Evolutionary conservation across 352 stramenopile genomes (phyloP).

Genomic region (Phytophthora capsici): DNA sequence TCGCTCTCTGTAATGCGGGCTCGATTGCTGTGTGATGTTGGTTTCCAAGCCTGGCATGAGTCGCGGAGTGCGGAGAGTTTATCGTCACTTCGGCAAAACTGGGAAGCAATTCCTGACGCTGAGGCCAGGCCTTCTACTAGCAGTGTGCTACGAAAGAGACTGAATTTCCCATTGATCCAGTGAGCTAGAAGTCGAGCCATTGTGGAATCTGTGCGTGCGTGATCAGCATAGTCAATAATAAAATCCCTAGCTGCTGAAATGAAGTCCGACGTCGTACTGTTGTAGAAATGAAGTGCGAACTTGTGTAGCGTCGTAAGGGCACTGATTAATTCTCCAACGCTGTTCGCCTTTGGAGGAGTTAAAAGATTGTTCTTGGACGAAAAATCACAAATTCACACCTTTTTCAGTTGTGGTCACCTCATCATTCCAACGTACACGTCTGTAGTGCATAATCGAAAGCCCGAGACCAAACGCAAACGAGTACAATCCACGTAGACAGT

Average conservation of each 20-base stretch:
- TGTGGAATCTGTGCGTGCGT: neutral
- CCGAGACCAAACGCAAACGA: conserved; percentile 10
- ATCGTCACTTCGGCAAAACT: conserved; percentile 22
- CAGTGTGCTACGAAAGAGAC: conserved; percentile 3
- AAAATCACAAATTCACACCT: conserved; percentile 19
- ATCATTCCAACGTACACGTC: neutral
- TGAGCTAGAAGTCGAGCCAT: conserved; percentile 8
- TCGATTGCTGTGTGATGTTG: neutral
- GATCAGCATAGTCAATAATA: conserved; percentile 9
- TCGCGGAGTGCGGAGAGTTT: conserved; percentile 10
- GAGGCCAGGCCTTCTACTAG: neutral
- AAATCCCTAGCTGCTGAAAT: conserved; percentile 8
- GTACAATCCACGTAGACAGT: conserved; percentile 19
- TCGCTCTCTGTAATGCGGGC: neutral
- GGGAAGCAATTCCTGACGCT: neutral
- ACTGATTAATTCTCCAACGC: conserved; percentile 3
- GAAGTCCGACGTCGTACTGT: conserved; percentile 1
- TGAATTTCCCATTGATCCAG: conserved; percentile 26
- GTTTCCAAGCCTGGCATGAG: neutral
- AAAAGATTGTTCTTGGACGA: conserved; percentile 4
- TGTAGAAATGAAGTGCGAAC: conserved; percentile 19
- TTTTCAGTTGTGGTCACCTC: conserved; percentile 4
- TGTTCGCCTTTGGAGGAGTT: neutral
- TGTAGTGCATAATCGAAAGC: conserved; percentile 21
- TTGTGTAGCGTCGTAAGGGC: neutral